These are phyloP conservation scores for Suhomyces kilbournensis DNA, from an alignment of 805 yeast species.

Conservation along the genomic window DNA sequence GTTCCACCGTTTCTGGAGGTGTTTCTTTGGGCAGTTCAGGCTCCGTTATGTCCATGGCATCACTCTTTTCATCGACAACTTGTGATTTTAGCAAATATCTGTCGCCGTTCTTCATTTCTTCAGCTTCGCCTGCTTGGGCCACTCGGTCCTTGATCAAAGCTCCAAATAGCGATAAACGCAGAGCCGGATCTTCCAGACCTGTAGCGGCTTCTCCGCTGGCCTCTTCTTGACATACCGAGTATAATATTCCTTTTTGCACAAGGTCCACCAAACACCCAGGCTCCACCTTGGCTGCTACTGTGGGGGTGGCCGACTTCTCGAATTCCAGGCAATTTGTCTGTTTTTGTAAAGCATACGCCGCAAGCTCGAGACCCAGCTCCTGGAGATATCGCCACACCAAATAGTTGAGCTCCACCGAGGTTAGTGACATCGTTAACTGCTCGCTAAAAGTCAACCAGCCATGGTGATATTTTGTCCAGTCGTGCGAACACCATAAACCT, in stretches of 20 bases:
- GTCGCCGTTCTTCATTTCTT: conserved; percentile 14
- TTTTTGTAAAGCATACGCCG: conserved; percentile 78
- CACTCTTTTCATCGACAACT: neutral
- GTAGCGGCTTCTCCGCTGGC: conserved; percentile 29
- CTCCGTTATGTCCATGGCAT: neutral
- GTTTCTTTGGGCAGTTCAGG: neutral
- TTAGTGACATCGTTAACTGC: conserved; percentile 58
- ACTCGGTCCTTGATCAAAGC: conserved; percentile 48
- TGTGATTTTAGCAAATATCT: conserved; percentile 1
- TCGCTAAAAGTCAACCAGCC: neutral
- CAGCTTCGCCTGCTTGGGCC: conserved; percentile 6
- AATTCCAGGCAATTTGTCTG: conserved; percentile 61
- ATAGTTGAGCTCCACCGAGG: conserved; percentile 83
- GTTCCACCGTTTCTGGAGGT: neutral
- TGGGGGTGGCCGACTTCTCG: conserved; percentile 42
- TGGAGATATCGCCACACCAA: conserved; percentile 90
- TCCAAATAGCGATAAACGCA: conserved; percentile 39
- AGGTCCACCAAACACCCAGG: conserved; percentile 78
- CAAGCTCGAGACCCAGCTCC: conserved; percentile 73
- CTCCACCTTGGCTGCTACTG: conserved; percentile 51
- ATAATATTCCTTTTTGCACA: conserved; percentile 83
- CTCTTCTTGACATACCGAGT: conserved; percentile 64
- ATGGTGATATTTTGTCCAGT: neutral
- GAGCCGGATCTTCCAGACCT: conserved; percentile 7
- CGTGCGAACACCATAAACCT: neutral